Evolutionary conservation across 2,329 filamentous ascomycete species (phyloP).

Genomic region (Aspergillus tamarii): DNA sequence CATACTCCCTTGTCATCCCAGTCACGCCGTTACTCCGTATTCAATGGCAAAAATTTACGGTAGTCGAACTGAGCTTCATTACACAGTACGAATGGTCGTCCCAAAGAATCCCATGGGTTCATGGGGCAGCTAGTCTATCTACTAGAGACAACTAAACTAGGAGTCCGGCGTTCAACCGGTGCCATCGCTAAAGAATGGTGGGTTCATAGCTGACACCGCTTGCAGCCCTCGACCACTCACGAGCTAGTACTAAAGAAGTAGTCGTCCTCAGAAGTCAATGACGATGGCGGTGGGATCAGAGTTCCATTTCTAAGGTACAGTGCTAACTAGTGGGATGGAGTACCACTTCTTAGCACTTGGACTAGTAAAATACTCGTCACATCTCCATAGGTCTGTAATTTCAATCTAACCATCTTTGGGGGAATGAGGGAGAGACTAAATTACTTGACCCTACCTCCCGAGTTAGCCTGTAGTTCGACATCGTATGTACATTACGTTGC

Average conservation of each 20-base stretch:
- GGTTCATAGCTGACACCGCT: neutral
- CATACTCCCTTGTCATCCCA: neutral
- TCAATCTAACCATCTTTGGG: neutral
- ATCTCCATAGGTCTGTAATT: neutral
- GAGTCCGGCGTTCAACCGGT: conserved; percentile 2
- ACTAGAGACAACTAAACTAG: neutral
- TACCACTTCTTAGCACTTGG: neutral
- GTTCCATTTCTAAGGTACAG: neutral
- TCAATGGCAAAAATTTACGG: neutral
- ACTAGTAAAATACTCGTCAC: neutral
- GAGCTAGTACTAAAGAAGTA: neutral
- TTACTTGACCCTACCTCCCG: no score
- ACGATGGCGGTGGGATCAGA: conserved; percentile 3
- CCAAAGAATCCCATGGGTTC: neutral
- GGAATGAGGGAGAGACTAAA: neutral
- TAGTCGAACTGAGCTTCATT: neutral
- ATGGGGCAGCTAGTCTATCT: neutral
- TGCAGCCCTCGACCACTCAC: neutral
- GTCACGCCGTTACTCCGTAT: neutral
- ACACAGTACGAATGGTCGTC: neutral
- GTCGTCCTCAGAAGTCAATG: conserved; percentile 1
- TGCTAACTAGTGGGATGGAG: neutral
- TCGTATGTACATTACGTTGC: conserved; percentile 1
- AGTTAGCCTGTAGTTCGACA: neutral
- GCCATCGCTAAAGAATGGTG: conserved; percentile 3